Evolutionary conservation across 2,329 filamentous ascomycete genomes (phyloP), one percentile per base, ranked within the genome.

Genomic region (Pochonia chlamydosporia): DNA sequence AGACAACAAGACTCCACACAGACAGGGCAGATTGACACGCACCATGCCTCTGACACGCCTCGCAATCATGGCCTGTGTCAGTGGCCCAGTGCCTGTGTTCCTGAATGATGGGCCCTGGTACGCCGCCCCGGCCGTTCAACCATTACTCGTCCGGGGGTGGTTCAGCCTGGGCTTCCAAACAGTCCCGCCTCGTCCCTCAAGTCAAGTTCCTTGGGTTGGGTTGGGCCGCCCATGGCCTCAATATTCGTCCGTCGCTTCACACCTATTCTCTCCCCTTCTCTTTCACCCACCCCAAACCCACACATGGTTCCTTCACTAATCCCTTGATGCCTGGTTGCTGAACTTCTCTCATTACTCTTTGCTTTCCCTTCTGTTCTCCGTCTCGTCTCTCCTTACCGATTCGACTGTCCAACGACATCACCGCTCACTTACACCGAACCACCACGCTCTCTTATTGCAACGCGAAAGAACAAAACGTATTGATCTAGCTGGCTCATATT

Each of bases 401-500:
- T 43, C 37, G 20, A 46, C 31, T 40, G 33, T 43, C 43, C 23
- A 11, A 25, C 33, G 31, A 43, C 36, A 44, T n/a, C 25, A 28
- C 11, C 35, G n/a, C 5, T 36, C 21, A 13, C 28, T 43, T 39
- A 24, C 25, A 20, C 6, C 18, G 18, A 6, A 26, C 20, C 24
- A 30, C 33, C 24, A 26, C 31, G 20, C 21, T 43, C 40, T 5
- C 37, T 40, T 26, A 11, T 37, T 43, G 18, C 35, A 30, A 28
- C 42, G 25, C 33, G 33, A 43, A 39, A 40, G 31, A 23, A 26
- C n/a, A n/a, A n/a, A n/a, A n/a, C n/a, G n/a, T n/a, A n/a, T n/a
- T n/a, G 26, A 40, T 21, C 26, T 23, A 18, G 21, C 37, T n/a
- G 26, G 14, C 21, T 13, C 35, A 21, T 26, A 23, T 26, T 44